phyloP scores from a whole-genome alignment of 2,329 filamentous ascomycete genomes.

The Alternaria sp. region DNA sequence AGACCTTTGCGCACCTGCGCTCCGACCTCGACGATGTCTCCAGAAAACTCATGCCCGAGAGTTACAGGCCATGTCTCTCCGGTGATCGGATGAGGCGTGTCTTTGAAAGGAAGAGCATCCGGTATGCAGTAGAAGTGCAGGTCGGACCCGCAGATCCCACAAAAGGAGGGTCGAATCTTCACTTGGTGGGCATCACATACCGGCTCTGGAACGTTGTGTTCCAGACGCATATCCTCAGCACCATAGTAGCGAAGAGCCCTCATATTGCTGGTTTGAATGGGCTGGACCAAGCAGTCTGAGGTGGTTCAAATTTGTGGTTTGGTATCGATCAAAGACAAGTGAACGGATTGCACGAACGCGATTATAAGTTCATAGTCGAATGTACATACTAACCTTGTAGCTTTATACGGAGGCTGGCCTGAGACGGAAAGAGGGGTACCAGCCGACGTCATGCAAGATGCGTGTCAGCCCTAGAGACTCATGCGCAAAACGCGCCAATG shows the following conservation, averaged over 20 bases:
- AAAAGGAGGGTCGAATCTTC: neutral
- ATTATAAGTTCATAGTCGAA: neutral
- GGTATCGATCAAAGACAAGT: neutral
- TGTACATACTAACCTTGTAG: neutral
- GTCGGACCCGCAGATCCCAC: neutral
- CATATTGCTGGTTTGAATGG: neutral
- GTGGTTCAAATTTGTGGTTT: neutral
- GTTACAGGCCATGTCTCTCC: neutral
- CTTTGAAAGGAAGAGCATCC: neutral
- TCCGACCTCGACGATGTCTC: neutral
- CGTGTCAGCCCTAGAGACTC: neutral
- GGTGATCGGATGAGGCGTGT: neutral
- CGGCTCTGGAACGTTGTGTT: neutral
- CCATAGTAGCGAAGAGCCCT: neutral
- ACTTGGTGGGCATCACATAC: neutral
- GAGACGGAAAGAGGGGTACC: neutral
- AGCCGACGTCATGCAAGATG: neutral
- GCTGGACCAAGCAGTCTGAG: neutral
- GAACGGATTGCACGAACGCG: neutral
- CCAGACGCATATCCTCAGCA: neutral
- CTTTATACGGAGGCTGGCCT: neutral
- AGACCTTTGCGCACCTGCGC: neutral
- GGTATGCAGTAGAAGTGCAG: neutral
- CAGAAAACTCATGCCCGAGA: neutral
- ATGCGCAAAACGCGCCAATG: neutral